These are phyloP conservation scores for Diaporthe humulicola DNA, from an alignment of 2,329 filamentous ascomycete genomes.

Conservation along the genomic window DNA sequence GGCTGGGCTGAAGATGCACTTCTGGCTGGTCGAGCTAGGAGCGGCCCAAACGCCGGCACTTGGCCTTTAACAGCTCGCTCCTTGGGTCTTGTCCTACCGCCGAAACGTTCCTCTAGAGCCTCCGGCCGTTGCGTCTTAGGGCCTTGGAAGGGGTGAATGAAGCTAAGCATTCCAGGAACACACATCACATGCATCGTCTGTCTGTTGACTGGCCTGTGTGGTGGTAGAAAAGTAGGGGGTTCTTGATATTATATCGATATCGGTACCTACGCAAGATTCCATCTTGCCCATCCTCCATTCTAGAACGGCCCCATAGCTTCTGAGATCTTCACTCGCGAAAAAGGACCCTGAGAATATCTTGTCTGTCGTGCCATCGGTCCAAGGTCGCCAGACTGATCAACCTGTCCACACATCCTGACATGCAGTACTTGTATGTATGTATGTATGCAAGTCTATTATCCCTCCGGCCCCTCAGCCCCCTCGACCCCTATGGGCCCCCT, in stretches of 20 bases:
- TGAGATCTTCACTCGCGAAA: conserved; percentile 17
- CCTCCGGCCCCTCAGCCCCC: conserved; percentile 16
- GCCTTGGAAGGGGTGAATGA: background rate
- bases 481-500: conserved; percentile 35
- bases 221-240: background rate
- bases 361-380: background rate
- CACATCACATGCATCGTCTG: background rate
- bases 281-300: conserved; percentile 18
- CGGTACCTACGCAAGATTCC: background rate
- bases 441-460: background rate
- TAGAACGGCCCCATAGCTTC: conserved; percentile 25
- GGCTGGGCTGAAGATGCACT: too few relatives aligned
- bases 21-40: conserved; percentile 12
- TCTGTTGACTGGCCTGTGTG: background rate
- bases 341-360: conserved; percentile 4
- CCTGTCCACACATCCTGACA: too few relatives aligned
- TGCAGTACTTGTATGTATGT: background rate
- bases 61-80: conserved; percentile 3
- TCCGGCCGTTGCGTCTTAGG: conserved; percentile 22
- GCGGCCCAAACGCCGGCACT: conserved; percentile 25
- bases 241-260: background rate
- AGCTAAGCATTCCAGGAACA: background rate
- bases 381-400: background rate
- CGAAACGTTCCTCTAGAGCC: conserved; percentile 24
- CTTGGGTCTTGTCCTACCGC: background rate